A percentile compares a stretch with the other conserved stretches of the same genome.
These are phyloP conservation scores for Ceratobasidium sp. DNA, from an alignment of 1,284 basidiomycete species.

Conservation along the genomic window DNA sequence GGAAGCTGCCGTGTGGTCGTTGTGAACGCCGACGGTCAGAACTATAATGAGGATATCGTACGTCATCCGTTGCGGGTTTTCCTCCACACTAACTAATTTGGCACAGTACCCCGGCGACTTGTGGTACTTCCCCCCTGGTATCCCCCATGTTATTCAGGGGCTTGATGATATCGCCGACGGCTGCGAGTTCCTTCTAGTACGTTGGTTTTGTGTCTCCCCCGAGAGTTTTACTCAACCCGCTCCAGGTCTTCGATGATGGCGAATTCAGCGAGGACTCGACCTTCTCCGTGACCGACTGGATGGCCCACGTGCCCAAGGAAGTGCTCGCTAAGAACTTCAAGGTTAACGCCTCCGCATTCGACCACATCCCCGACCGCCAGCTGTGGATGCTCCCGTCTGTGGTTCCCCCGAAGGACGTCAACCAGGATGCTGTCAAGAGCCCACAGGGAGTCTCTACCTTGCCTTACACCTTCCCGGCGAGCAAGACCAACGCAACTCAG, in stretches of 20 bases:
- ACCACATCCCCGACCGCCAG: constrained; percentile 58
- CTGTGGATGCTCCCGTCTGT: constrained; percentile 49
- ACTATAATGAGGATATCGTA: no score
- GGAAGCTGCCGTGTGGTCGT: constrained; percentile 71
- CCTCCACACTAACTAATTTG: not conserved
- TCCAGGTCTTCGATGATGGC: constrained; percentile 71
- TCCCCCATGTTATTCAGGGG: constrained; percentile 74
- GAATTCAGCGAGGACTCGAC: no score
- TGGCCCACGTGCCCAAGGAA: constrained; percentile 67
- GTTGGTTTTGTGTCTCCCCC: constrained; percentile 47
- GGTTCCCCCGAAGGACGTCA: not conserved
- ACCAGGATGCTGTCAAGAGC: constrained; percentile 56
- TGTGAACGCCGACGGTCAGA: constrained; percentile 69
- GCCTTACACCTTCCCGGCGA: constrained; percentile 67
- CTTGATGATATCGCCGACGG: constrained; percentile 66
- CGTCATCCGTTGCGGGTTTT: constrained; percentile 48
- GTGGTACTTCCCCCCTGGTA: constrained; percentile 76
- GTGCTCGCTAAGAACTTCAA: constrained; percentile 58
- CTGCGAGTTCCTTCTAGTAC: constrained; percentile 74
- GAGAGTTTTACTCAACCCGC: constrained; percentile 39
- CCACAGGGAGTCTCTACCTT: constrained; percentile 65
- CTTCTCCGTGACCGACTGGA: constrained; percentile 64
- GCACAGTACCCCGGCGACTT: constrained; percentile 45
- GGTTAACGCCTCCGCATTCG: no score
- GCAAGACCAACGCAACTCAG: constrained; percentile 62